Percentiles rank a stretch among this genome's conserved stretches.
These are phyloP conservation scores for Fusarium sp. DNA, from an alignment of 2,329 filamentous ascomycete genomes.

Conservation along the genomic window DNA sequence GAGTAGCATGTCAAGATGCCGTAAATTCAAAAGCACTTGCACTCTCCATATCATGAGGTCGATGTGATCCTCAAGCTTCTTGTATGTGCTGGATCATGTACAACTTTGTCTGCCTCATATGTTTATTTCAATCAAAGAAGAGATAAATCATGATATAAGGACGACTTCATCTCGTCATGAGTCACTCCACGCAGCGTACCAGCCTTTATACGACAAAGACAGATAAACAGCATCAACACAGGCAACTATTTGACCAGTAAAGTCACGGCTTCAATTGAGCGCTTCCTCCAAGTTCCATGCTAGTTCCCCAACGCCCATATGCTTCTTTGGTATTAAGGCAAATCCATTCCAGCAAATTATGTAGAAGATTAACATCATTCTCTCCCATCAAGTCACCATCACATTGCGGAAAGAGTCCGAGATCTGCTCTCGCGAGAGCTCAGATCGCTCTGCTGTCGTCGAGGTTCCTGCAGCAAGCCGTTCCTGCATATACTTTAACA, in stretches of 20 bases:
- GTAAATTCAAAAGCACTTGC: constrained; percentile 1
- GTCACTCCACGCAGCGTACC: constrained; percentile 27
- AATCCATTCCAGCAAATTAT: constrained; percentile 41
- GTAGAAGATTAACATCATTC: constrained; percentile 31
- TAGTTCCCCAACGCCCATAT: constrained; percentile 47
- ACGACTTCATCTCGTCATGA: constrained; percentile 35
- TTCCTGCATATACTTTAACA: constrained; percentile 89
- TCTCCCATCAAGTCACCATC: constrained; percentile 56
- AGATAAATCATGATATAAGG: constrained; percentile 41
- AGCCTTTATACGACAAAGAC: constrained; percentile 18
- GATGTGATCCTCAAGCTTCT: background rate
- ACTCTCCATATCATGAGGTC: background rate
- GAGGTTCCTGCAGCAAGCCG: constrained; percentile 68
- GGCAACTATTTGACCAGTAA: constrained; percentile 32
- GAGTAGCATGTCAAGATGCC: constrained; percentile 46
- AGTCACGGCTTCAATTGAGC: constrained; percentile 35
- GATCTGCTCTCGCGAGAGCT: constrained; percentile 60
- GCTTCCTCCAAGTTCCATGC: constrained; percentile 40
- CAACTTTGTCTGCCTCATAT: constrained; percentile 3
- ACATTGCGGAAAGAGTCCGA: constrained; percentile 65
- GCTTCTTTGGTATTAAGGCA: constrained; percentile 44
- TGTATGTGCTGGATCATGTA: background rate
- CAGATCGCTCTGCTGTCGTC: constrained; percentile 51
- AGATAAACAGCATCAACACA: constrained; percentile 18
- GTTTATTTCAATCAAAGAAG: constrained; percentile 33